Conservation (phyloP, 1,284 basidiomycete species). For the Chondrostereum purpureum region DNA sequence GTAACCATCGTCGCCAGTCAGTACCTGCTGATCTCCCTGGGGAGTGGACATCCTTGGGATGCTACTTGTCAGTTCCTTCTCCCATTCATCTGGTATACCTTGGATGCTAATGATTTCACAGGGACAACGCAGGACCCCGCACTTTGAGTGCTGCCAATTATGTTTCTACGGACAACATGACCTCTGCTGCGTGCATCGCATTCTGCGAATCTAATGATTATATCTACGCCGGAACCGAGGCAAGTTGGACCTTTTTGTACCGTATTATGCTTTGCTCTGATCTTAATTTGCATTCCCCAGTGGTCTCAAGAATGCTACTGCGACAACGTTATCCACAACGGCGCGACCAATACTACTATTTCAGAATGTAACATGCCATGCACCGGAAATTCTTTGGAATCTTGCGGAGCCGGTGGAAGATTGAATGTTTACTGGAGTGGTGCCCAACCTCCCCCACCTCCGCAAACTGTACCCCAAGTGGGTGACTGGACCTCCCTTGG, state of each 20-base stretch:
- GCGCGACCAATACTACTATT: constrained; percentile 35
- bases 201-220: constrained; percentile 48
- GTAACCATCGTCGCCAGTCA: constrained; percentile 29
- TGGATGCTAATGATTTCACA: constrained; percentile 17
- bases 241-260: constrained; percentile 34
- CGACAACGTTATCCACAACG: constrained; percentile 46
- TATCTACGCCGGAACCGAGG: constrained; percentile 61
- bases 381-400: constrained; percentile 48
- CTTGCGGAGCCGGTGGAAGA: constrained; percentile 52
- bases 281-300: constrained; percentile 7
- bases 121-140: constrained; percentile 45
- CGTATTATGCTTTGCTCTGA: constrained; percentile 10
- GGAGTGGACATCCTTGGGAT: constrained; percentile 55
- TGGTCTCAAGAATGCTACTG: constrained; percentile 40
- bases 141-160: constrained; percentile 43
- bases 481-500: constrained; percentile 61
- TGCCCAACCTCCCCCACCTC: constrained; percentile 42
- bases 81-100: constrained; percentile 6
- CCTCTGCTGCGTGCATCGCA: constrained; percentile 53
- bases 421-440: constrained; percentile 64
- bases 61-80: constrained; percentile 46
- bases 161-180: constrained; percentile 47
- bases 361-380: constrained; percentile 60
- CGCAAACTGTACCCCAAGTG: constrained; percentile 41
- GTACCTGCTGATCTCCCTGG: constrained; percentile 38